Base-by-base conservation (phyloP, 2,329 filamentous ascomycete genomes). In the Penicillium sp. region DNA sequence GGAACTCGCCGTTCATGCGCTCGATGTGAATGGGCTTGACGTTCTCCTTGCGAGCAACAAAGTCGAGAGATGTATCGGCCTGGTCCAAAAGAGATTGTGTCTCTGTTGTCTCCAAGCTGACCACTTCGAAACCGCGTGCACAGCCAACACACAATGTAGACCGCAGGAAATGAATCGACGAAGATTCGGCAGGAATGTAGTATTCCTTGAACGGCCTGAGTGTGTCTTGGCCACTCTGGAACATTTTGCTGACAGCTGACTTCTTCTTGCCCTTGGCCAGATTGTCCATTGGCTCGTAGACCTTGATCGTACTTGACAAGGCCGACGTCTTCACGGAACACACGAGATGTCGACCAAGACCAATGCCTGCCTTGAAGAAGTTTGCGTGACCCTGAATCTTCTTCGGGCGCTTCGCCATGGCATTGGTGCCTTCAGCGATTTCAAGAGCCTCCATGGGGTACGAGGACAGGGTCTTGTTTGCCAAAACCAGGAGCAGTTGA, bases 191-290 rank as follows among this genome's bases (percentile, higher is more conserved):
- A 0, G 94, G 94, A 55, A 99, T 96, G 74, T 99, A 99, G 67
- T 96, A 97, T 77, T 99, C 94, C 81, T 96, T 96, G 80, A 95
- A 96, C 11, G 92, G 90, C 74, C 95, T 95, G 57, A 99, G 82
- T 63, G 96, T 90, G 71, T 99, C 94, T 70, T 96, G 92, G 8
- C 91, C 90, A 60, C 83, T 86, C 55, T 90, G 90, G 75, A 99
- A 92, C 86, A 99, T 95, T 76, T 95, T 96, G 61, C 89, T 87
- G 54, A 99, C 86, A 16, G 94, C 92, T 65, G 92, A 94, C 69
- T 96, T 95, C 77, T 95, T 96, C 78, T 94, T 95, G 52, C 89
- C 90, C 76, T 92, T 94, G 48, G 88, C 87, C 80, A 95, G 88
- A 56, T 90, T 88, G 69, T 97, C 94, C 75, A 95, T 96, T 1